A percentile compares a stretch with the other conserved stretches of the same genome.
Conservation (phyloP, 371 early-diverging fungal genomes). For the Saksenaea vasiformis region DNA sequence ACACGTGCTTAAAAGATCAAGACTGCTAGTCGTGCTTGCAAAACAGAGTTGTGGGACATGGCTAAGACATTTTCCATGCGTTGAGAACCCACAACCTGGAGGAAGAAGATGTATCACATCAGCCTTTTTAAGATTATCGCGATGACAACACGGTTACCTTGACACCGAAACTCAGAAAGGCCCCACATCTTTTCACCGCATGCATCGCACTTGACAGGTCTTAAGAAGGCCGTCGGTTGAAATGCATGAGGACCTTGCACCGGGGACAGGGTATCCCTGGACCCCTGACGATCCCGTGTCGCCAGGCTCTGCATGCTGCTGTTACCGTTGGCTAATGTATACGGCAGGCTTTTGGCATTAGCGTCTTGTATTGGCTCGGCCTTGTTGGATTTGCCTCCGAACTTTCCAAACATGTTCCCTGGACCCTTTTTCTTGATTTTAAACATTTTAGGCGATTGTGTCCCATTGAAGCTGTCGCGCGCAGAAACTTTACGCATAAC, state of each 20-base stretch:
- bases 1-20: constrained; percentile 4
- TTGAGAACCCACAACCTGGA: constrained; percentile 3
- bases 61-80: constrained; percentile 12
- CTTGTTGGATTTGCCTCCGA: constrained; percentile 27
- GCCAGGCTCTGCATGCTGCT: constrained; percentile 7
- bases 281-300: constrained; percentile 9
- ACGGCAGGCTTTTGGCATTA: background rate
- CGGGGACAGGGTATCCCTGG: constrained; percentile 16
- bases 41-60: constrained; percentile 12
- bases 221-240: constrained; percentile 59
- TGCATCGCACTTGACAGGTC: constrained; percentile 77
- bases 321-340: background rate
- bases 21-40: constrained; percentile 2
- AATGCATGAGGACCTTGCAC: constrained; percentile 62
- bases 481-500: constrained; percentile 21
- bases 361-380: background rate
- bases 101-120: background rate
- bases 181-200: constrained; percentile 90
- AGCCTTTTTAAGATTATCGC: too few relatives aligned
- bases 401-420: constrained; percentile 50
- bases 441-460: constrained; percentile 37
- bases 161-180: constrained; percentile 75
- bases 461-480: constrained; percentile 32
- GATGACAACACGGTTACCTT: constrained; percentile 44
- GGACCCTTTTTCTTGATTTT: constrained; percentile 41